Percentiles rank a stretch among this genome's conserved stretches.
Conservation (phyloP, 768 basidiomycete genomes). For the Clathrus columnatus region DNA sequence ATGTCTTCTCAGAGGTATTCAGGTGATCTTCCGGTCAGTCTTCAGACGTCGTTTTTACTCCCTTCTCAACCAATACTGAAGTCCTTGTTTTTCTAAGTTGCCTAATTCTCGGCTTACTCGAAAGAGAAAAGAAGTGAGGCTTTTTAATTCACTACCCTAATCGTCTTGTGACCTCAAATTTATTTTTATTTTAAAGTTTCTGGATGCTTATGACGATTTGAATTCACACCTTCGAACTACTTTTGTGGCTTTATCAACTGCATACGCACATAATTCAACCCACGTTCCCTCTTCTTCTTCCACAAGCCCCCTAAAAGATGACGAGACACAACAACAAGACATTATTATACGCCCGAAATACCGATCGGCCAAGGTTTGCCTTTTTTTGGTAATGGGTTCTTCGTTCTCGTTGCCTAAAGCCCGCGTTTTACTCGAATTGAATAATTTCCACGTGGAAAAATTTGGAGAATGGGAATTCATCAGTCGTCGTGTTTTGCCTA, state of each 20-base stretch:
- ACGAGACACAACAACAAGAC: too few relatives aligned
- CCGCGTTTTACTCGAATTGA: slow-evolving; percentile 51
- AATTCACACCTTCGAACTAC: slow-evolving; percentile 68
- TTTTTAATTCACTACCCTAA: not conserved
- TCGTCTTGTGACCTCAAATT: not conserved
- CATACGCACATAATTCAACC: slow-evolving; percentile 34
- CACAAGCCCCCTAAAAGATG: too few relatives aligned
- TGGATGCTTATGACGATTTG: slow-evolving; percentile 61
- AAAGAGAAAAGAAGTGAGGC: slow-evolving; percentile 44
- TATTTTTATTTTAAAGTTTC: slow-evolving; percentile 9
- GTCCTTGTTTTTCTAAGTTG: slow-evolving; percentile 23
- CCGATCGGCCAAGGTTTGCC: slow-evolving; percentile 33
- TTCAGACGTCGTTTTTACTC: too few relatives aligned
- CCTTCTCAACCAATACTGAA: not conserved
- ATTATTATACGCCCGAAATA: too few relatives aligned
- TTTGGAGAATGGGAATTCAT: slow-evolving; percentile 17
- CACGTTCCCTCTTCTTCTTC: slow-evolving; percentile 2
- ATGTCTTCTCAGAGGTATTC: not conserved
- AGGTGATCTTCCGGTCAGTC: not conserved
- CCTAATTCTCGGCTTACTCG: slow-evolving; percentile 31
- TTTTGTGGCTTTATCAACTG: slow-evolving; percentile 62
- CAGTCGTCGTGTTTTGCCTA: too few relatives aligned
- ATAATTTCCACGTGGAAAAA: slow-evolving; percentile 48
- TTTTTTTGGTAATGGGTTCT: slow-evolving; percentile 60
- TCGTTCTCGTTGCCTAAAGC: slow-evolving; percentile 43